These are phyloP conservation scores for Halophytophthora polymorphica DNA, from an alignment of 352 stramenopile genomes.

Conservation along the genomic window DNA sequence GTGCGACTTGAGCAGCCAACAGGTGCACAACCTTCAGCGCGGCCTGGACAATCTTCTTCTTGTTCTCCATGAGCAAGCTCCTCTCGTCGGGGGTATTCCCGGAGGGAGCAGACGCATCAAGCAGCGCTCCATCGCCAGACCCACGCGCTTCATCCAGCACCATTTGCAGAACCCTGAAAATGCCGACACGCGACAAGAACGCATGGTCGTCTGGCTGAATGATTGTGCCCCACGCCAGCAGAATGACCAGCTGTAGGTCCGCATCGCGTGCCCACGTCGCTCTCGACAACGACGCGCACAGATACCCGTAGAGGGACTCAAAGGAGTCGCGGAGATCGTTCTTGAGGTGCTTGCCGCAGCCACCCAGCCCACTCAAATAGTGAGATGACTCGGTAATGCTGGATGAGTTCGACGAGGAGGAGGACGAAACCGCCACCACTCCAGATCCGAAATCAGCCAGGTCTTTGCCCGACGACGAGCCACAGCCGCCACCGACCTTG, in stretches of 20 bases:
- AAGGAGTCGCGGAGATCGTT: constrained; percentile 78
- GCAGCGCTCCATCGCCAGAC: constrained; percentile 32
- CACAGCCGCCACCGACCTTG: constrained; percentile 25
- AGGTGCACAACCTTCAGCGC: constrained; percentile 86
- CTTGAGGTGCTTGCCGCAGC: constrained; percentile 76
- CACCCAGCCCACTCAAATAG: constrained; percentile 74
- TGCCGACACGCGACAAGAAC: constrained; percentile 86
- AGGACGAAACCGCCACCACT: constrained; percentile 11
- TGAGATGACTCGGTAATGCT: constrained; percentile 42
- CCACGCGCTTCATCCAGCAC: constrained; percentile 83
- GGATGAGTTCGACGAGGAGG: constrained; percentile 13
- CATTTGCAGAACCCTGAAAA: constrained; percentile 89
- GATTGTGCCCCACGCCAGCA: constrained; percentile 86
- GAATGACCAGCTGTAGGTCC: constrained; percentile 79
- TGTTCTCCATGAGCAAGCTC: constrained; percentile 37
- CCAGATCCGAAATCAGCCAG: constrained; percentile 39
- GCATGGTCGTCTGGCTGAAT: constrained; percentile 87
- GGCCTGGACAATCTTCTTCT: constrained; percentile 85
- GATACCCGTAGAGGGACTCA: constrained; percentile 79
- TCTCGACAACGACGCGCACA: constrained; percentile 73
- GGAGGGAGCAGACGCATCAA: constrained; percentile 18
- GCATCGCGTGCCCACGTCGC: constrained; percentile 81
- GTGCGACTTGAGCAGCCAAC: constrained; percentile 84
- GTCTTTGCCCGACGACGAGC: constrained; percentile 32
- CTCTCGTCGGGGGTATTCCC: constrained; percentile 33